These are phyloP conservation scores for Chaetomiaceae sp. DNA, from an alignment of 2,329 filamentous ascomycete species.

Conservation along the genomic window DNA sequence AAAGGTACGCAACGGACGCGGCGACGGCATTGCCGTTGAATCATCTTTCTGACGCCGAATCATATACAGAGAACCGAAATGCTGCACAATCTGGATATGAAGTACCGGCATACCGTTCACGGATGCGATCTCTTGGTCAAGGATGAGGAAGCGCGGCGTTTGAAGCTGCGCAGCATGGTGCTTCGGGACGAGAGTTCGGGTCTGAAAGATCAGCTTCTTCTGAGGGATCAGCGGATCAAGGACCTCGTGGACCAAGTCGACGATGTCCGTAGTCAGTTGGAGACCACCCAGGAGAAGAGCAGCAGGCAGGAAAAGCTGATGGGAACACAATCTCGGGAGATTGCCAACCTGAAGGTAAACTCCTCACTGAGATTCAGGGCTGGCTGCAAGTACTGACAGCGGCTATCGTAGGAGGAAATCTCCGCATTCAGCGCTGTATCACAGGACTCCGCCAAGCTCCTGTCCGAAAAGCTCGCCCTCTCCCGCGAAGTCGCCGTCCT, in stretches of 20 bases:
- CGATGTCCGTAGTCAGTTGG: constrained; percentile 37
- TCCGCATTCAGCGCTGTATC: constrained; percentile 60
- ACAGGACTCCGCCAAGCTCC: constrained; percentile 62
- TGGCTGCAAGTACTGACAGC: no score
- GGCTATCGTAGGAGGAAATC: constrained; percentile 56
- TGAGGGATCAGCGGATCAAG: constrained; percentile 55
- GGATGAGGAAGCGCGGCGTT: constrained; percentile 66
- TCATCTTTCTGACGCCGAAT: not conserved
- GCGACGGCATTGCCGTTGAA: not conserved
- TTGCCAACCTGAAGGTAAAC: constrained; percentile 43
- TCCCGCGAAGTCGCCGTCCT: constrained; percentile 46
- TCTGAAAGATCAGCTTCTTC: constrained; percentile 56
- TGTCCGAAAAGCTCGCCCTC: constrained; percentile 53
- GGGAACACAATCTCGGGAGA: constrained; percentile 43
- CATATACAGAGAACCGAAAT: constrained; percentile 39
- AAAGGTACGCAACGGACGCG: constrained; percentile 28
- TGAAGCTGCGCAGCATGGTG: constrained; percentile 64
- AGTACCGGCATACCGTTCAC: constrained; percentile 60
- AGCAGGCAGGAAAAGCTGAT: constrained; percentile 42
- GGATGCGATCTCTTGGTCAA: constrained; percentile 63
- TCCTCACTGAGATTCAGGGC: no score
- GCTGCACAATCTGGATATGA: constrained; percentile 58
- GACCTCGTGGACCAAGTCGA: constrained; percentile 36
- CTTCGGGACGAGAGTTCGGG: constrained; percentile 68
- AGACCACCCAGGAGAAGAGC: constrained; percentile 36